These are phyloP conservation scores for Hypericum androsaemum DNA, from an alignment of 345 rosid species.

Conservation along the genomic window DNA sequence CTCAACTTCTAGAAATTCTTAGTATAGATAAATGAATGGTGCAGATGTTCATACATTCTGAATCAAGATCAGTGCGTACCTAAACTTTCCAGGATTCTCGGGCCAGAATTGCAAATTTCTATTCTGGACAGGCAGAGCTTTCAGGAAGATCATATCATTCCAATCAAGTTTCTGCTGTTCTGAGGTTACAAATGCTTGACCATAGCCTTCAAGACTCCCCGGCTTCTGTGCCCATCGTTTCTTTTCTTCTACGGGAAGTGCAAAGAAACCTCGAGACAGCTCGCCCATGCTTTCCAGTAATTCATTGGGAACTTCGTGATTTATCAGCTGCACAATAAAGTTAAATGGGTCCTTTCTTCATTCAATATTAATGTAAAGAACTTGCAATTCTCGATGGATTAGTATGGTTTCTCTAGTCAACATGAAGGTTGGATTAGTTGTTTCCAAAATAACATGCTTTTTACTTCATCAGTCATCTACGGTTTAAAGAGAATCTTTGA, in stretches of 20 bases:
- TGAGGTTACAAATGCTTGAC: slow-evolving; percentile 24
- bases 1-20: no score
- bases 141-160: slow-evolving; percentile 27
- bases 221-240: slow-evolving; percentile 16
- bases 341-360: no score
- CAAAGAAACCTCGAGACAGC: slow-evolving; percentile 9
- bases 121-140: slow-evolving; percentile 16
- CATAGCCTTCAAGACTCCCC: slow-evolving; percentile 22
- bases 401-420: no score
- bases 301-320: slow-evolving; percentile 9
- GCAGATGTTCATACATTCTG: no score
- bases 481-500: no score
- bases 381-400: no score
- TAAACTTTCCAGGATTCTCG: slow-evolving; percentile 13
- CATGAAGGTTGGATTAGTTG: no score
- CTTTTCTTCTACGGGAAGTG: slow-evolving; percentile 16
- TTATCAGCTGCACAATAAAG: background rate
- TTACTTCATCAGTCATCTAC: no score
- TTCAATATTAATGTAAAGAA: no score
- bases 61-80: slow-evolving; percentile 8
- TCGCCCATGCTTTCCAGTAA: slow-evolving; percentile 4
- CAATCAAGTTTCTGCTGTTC: slow-evolving; percentile 25
- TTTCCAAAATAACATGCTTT: no score
- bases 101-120: slow-evolving; percentile 23
- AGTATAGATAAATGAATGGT: no score